Evolutionary conservation across 495 filamentous ascomycete genomes (phyloP), one percentile per base, ranked within the genome.

Genomic region (Neurospora pannonica): DNA sequence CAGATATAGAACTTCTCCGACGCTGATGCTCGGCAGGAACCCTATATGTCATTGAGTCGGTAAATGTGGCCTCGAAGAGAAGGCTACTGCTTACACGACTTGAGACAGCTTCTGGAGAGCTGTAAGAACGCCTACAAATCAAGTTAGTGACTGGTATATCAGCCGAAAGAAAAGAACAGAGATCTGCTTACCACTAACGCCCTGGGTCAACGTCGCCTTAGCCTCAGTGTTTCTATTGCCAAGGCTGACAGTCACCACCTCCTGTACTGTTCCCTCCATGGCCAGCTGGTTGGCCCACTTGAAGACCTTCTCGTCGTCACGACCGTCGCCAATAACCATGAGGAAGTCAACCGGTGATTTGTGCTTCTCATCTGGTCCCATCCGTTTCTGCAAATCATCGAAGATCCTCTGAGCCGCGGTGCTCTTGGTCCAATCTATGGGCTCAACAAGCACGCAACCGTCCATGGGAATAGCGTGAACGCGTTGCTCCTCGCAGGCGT

Each of bases 251-350:
- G 94, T 97, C 76, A 91, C 90, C 8, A 94, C 91, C 72, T 93
- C 86, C 54, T 67, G 48, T 60, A 60, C 85, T 7, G 79, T 81
- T 38, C 86, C 84, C 6, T 81, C 78, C 1, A 83, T 84, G 31
- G 84, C 85, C 37, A 97, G 82, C 39, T 89, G 86, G 82, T 97
- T 97, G 37, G 94, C 95, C 95, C 95, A 98, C 40, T 91, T 92
- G 85, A 95, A 98, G 31, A 97, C 90, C 69, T 93, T 90, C 79
- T 97, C 95, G 77, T 98, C 95, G 74, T 97, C 95, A 8, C 95
- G 92, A 60, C 93, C 92, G 79, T 97, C 94, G 43, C 95, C 95
- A 67, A 93, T 86, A 9, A 96, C 93, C 81, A 97, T 88, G 54
- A 98, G 81, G 82, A 97, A 97, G 77, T 97, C 93, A 13, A 86